These are phyloP conservation scores for Eucalyptus marginata DNA, from an alignment of 345 rosid species.

Conservation along the genomic window DNA sequence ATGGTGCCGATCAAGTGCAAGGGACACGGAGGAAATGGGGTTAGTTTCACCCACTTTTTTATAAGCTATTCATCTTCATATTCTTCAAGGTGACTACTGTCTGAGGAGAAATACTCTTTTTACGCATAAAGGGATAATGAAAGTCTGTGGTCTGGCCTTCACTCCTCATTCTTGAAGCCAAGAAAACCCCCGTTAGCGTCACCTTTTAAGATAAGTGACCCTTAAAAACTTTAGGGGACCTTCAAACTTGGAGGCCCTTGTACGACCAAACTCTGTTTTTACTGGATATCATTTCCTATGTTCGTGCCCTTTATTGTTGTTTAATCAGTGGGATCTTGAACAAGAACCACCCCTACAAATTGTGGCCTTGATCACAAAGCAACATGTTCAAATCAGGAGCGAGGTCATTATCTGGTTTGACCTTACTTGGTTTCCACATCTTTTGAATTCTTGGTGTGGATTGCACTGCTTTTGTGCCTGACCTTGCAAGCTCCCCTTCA, in stretches of 20 bases:
- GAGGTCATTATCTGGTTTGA: background rate
- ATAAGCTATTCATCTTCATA: background rate
- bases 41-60: background rate
- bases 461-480: background rate
- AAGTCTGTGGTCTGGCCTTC: background rate
- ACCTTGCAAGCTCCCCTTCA: constrained; percentile 2
- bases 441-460: background rate
- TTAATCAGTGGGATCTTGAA: background rate
- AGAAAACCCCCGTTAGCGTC: background rate
- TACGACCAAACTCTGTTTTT: background rate
- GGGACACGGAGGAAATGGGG: background rate
- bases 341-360: background rate
- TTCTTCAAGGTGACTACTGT: background rate
- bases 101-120: background rate
- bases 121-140: background rate
- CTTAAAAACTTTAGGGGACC: background rate
- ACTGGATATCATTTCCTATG: background rate
- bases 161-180: background rate
- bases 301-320: background rate
- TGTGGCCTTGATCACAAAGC: background rate
- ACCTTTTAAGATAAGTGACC: background rate
- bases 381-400: background rate
- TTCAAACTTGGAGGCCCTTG: background rate
- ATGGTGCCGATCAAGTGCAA: background rate
- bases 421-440: background rate